Evolutionary conservation across 2,329 filamentous ascomycete species (phyloP).

Genomic region (Orbilia ellipsospora): DNA sequence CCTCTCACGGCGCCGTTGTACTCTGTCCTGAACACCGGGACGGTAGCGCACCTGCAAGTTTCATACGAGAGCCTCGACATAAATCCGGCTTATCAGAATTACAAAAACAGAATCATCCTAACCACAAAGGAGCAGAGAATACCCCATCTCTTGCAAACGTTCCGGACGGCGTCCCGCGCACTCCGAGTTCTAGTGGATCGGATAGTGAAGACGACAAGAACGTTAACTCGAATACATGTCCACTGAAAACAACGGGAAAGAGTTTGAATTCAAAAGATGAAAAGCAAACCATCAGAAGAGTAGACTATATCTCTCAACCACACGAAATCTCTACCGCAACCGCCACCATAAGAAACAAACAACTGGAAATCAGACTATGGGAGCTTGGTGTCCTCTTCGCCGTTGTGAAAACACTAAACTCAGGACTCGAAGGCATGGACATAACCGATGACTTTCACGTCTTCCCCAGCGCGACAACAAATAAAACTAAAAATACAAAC

Average conservation of each 20-base stretch:
- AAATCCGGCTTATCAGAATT: constrained; percentile 24
- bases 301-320: constrained; percentile 35
- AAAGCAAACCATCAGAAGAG: constrained; percentile 15
- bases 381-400: constrained; percentile 79
- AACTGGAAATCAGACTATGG: constrained; percentile 80
- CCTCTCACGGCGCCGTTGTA: constrained; percentile 83
- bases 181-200: constrained; percentile 43
- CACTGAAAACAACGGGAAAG: constrained; percentile 8
- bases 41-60: constrained; percentile 78
- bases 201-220: constrained; percentile 23
- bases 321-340: constrained; percentile 35
- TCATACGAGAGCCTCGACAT: constrained; percentile 67
- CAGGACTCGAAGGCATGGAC: constrained; percentile 62
- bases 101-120: constrained; percentile 61
- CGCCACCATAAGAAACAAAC: constrained; percentile 69
- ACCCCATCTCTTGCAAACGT: neutral
- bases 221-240: neutral
- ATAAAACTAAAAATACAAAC: no score
- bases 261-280: neutral
- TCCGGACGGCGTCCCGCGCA: constrained; percentile 28
- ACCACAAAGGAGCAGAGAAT: neutral
- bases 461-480: neutral
- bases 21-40: constrained; percentile 86
- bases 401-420: constrained; percentile 74
- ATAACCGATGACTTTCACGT: constrained; percentile 12